These are phyloP conservation scores for Ophiognomonia clavigignenti-juglandacearum DNA, from an alignment of 2,329 filamentous ascomycete genomes.

Conservation along the genomic window DNA sequence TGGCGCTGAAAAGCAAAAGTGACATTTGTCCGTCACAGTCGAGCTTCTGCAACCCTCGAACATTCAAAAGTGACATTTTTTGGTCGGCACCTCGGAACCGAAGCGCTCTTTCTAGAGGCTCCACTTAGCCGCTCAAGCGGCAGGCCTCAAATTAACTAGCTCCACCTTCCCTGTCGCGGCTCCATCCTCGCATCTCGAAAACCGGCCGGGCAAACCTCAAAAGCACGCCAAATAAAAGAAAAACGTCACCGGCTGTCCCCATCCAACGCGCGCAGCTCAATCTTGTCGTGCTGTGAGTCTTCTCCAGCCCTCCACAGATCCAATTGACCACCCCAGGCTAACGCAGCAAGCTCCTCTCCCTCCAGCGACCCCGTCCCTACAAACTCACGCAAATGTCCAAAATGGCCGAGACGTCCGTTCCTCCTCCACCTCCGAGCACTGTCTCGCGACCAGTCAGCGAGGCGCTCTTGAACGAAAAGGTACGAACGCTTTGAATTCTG, in stretches of 20 bases:
- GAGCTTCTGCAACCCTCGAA: too few relatives aligned
- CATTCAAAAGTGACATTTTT: neutral
- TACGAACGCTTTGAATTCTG: too few relatives aligned
- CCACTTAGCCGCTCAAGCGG: neutral
- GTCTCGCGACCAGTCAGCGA: conserved; percentile 89
- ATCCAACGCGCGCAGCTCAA: conserved; percentile 15
- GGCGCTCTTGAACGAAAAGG: conserved; percentile 98
- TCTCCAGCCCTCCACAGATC: neutral
- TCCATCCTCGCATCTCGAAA: conserved; percentile 9
- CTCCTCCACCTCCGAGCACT: conserved; percentile 56
- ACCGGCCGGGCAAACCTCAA: conserved; percentile 12
- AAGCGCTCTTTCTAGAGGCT: too few relatives aligned
- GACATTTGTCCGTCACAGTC: too few relatives aligned
- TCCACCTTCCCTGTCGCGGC: neutral
- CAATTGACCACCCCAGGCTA: conserved; percentile 18
- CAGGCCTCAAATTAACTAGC: conserved; percentile 9
- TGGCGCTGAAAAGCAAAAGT: too few relatives aligned
- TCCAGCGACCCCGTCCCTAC: neutral
- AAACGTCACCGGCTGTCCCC: conserved; percentile 16
- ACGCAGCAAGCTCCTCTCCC: neutral
- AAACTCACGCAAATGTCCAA: conserved; percentile 20
- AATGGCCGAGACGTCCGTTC: conserved; percentile 52
- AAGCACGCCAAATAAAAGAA: conserved; percentile 17
- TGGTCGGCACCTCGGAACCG: too few relatives aligned
- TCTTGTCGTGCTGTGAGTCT: conserved; percentile 12